A percentile compares a stretch with the other conserved stretches of the same genome.
Evolutionary conservation across 495 filamentous ascomycete genomes (phyloP).

Genomic region (Articulospora tetracladia): DNA sequence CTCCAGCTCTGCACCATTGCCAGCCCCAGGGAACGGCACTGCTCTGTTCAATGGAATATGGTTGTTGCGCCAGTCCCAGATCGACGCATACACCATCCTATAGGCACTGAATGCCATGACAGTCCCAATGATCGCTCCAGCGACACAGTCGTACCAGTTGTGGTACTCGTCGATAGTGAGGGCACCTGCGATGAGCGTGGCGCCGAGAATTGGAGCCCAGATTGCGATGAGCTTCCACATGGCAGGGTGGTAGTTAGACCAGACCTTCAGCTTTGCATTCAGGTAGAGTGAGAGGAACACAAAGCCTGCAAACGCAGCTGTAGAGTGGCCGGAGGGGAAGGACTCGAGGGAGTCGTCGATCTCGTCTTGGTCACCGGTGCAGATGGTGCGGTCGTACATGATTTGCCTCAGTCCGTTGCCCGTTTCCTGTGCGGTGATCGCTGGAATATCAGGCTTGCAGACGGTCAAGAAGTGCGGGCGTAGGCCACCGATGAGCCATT

Average conservation of each 20-base stretch:
- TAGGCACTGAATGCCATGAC: constrained; percentile 54
- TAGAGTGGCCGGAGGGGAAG: constrained; percentile 48
- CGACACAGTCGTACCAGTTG: constrained; percentile 57
- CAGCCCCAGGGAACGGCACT: constrained; percentile 26
- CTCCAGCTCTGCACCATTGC: constrained; percentile 30
- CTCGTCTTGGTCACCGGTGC: constrained; percentile 38
- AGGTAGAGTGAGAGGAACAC: constrained; percentile 50
- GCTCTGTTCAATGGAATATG: constrained; percentile 45
- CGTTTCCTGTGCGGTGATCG: constrained; percentile 18
- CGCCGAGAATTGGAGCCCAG: constrained; percentile 57
- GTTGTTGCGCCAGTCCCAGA: constrained; percentile 51
- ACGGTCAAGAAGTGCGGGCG: constrained; percentile 50
- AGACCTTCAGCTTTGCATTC: constrained; percentile 54
- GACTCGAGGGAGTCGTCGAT: constrained; percentile 46
- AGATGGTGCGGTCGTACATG: constrained; percentile 48
- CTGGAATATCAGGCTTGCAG: constrained; percentile 39
- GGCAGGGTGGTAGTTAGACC: constrained; percentile 53
- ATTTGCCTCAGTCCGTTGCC: constrained; percentile 43
- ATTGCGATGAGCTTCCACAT: constrained; percentile 59
- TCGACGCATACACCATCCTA: constrained; percentile 51
- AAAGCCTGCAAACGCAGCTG: constrained; percentile 47
- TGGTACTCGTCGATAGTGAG: constrained; percentile 60
- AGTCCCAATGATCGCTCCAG: constrained; percentile 53
- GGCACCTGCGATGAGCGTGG: constrained; percentile 51
- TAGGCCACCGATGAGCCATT: constrained; percentile 33